Conservation (phyloP, 345 rosid genomes). For the Dipteronia sinensis region DNA sequence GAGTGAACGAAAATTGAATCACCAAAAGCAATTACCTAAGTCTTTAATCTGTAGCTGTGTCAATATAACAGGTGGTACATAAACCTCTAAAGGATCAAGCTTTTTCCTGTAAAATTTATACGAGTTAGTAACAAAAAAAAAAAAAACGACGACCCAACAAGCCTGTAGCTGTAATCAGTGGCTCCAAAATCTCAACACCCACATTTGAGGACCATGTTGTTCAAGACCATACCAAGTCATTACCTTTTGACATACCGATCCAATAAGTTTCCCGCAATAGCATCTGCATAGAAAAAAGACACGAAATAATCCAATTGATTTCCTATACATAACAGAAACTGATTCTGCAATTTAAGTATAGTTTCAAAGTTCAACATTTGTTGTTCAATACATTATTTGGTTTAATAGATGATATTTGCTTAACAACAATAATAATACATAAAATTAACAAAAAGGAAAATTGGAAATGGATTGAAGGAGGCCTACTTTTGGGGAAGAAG, state of each 20-base stretch:
- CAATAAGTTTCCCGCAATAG: slow-evolving; percentile 45
- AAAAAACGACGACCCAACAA: neutral
- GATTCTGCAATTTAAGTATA: too few species aligned
- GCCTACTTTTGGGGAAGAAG: slow-evolving; percentile 47
- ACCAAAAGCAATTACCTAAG: slow-evolving; percentile 46
- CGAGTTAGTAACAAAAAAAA: neutral
- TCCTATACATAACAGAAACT: neutral
- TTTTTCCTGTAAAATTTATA: slow-evolving; percentile 53
- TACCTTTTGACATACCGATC: slow-evolving; percentile 84
- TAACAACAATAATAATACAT: neutral
- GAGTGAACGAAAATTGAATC: neutral
- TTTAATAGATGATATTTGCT: neutral
- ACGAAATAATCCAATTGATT: neutral
- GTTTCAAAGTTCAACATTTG: too few species aligned
- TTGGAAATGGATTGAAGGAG: neutral
- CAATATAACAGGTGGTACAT: slow-evolving; percentile 78
- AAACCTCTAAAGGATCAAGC: slow-evolving; percentile 81
- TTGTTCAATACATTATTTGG: too few species aligned
- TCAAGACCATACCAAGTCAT: neutral
- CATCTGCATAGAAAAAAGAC: slow-evolving; percentile 45
- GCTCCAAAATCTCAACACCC: neutral
- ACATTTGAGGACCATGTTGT: neutral
- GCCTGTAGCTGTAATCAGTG: neutral
- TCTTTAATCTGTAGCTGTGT: slow-evolving; percentile 73
- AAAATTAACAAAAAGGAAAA: neutral